Base-by-base conservation (phyloP, 2,329 filamentous ascomycete genomes). In the Fusarium sp. region DNA sequence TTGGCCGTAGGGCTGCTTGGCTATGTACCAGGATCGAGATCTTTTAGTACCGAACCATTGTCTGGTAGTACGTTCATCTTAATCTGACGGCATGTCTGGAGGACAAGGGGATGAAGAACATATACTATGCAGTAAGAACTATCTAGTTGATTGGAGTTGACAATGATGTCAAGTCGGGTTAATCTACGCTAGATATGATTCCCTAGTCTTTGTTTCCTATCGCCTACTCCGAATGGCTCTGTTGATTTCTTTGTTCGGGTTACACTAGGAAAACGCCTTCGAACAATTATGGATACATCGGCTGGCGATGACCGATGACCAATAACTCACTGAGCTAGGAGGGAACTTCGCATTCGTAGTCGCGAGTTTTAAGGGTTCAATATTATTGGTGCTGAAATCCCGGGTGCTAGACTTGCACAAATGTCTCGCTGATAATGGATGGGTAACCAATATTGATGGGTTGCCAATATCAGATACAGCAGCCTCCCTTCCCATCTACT, bases 11-110 rank as follows among this genome's bases (percentile, higher is more conserved):
- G 58, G 52, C 48, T 68, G 41, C 31, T 48, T 58, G 29, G 33
- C 39, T 11, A 52, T 56, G 13, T 50, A 31, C 37, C 41, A 67
- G 18, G 41, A 71, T 61, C 48, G 31, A 67, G 69, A 66, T 56
- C 35, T 60, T 43, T 35, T 41, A 64, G n/a, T 52, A 24, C 41
- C 41, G 31, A 60, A 65, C 39, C 41, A 39, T 52, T 31, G 27
- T 29, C 29, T 59, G 37, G 37, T 39, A 50, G 41, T 24, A 60
- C 31, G 37, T 41, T 33, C 37, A 48, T 65, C 52, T 65, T 41
- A 41, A 31, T 60, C 64, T 41, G 43, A 52, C 56, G 56, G 31
- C 22, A 65, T 35, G 56, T 41, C 20, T 61, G 24, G 37, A 20
- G 22, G 18, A 31, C 41, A 41, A 31, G 31, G 35, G 20, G 16